Percentiles rank a stretch among this genome's conserved stretches.
phyloP scores from a whole-genome alignment of 495 filamentous ascomycete species.

The Podospora pseudocomata region DNA sequence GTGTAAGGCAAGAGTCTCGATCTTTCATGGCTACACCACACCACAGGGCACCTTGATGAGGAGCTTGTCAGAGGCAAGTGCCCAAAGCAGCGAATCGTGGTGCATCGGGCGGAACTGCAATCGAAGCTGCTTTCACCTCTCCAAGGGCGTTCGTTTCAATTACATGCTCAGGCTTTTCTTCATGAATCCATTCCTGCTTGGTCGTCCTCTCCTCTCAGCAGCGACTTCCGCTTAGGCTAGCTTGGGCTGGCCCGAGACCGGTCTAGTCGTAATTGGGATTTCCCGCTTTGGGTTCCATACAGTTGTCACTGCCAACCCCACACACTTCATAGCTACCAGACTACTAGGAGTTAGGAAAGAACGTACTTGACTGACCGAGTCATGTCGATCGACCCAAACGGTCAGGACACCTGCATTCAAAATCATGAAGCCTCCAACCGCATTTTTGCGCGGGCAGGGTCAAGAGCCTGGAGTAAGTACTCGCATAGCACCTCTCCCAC shows the following conservation, averaged over 20 bases:
- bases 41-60: neutral
- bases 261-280: neutral
- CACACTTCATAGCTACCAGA: neutral
- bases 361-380: neutral
- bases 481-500: neutral
- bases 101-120: neutral
- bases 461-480: neutral
- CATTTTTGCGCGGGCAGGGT: neutral
- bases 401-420: neutral
- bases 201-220: neutral
- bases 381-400: neutral
- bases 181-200: neutral
- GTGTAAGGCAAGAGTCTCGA: neutral
- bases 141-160: neutral
- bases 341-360: neutral
- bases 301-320: neutral
- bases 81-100: neutral
- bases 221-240: neutral
- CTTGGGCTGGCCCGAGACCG: neutral
- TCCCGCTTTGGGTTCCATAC: no score
- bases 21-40: neutral
- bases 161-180: neutral
- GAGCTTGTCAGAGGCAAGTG: neutral
- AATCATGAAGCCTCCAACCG: no score
- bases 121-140: neutral